phyloP scores from a whole-genome alignment of 192 early-diverging fungal genomes.

The Coemansia sp. region DNA sequence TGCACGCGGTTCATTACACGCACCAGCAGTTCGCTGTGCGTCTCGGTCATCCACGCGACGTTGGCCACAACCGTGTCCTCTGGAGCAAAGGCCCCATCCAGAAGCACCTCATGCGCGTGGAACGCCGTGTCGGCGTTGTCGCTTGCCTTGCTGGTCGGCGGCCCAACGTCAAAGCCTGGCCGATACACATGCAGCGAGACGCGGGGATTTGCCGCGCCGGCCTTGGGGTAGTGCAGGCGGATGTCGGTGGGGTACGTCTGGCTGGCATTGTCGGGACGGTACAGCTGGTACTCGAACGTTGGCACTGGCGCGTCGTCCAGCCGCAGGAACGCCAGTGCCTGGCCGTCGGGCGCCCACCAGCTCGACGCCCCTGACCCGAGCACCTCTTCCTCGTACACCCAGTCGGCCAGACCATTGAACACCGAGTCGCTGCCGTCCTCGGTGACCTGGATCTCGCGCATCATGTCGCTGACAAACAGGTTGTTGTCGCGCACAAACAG shows the following conservation, averaged over 20 bases:
- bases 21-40: conserved; percentile 62
- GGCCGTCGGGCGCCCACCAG: conserved; percentile 87
- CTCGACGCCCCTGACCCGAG: conserved; percentile 61
- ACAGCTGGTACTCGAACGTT: conserved; percentile 70
- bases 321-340: conserved; percentile 74
- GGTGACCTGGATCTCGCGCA: conserved; percentile 71
- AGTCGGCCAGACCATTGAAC: conserved; percentile 95
- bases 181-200: conserved; percentile 70
- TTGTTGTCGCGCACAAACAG: conserved; percentile 89
- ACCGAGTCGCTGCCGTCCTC: conserved; percentile 76
- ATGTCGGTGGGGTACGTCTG: conserved; percentile 68
- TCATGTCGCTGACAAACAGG: conserved; percentile 73
- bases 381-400: conserved; percentile 99
- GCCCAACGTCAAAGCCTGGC: conserved; percentile 31
- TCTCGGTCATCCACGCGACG: conserved; percentile 74
- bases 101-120: conserved; percentile 46
- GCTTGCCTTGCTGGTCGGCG: conserved; percentile 26
- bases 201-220: conserved; percentile 82
- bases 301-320: conserved; percentile 84
- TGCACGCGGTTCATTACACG: conserved; percentile 89
- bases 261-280: conserved; percentile 59
- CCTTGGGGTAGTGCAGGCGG: conserved; percentile 85
- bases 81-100: conserved; percentile 39
- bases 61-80: conserved; percentile 79
- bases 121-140: conserved; percentile 42